Percentiles rank a stretch among this genome's conserved stretches.
phyloP scores from a whole-genome alignment of 1,139 yeast genomes.

The Taphrina pruni region DNA sequence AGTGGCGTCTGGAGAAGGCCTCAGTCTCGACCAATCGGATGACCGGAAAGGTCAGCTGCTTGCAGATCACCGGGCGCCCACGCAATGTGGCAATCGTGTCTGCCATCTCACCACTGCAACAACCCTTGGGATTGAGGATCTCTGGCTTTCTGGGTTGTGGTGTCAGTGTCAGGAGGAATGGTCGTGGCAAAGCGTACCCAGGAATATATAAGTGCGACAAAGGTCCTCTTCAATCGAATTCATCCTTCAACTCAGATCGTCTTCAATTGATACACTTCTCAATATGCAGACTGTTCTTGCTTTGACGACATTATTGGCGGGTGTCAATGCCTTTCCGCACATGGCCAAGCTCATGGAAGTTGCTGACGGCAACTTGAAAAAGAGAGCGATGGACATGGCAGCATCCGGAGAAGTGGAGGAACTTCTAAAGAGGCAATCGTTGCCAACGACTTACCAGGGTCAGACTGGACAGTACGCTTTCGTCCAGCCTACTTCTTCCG shows the following conservation, averaged over 20 bases:
- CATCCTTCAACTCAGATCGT: too few relatives aligned
- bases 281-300: constrained; percentile 7
- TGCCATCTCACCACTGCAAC: background rate
- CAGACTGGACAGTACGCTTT: constrained; percentile 24
- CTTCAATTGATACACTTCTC: too few relatives aligned
- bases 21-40: constrained; percentile 8
- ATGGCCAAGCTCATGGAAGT: constrained; percentile 32
- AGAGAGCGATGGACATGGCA: constrained; percentile 21
- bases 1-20: constrained; percentile 24
- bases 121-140: background rate
- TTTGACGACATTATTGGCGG: constrained; percentile 24
- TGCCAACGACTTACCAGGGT: constrained; percentile 31
- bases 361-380: constrained; percentile 8
- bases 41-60: background rate
- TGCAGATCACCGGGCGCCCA: constrained; percentile 6
- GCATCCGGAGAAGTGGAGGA: constrained; percentile 26
- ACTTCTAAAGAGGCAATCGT: constrained; percentile 8
- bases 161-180: background rate
- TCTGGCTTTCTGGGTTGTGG: background rate
- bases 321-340: constrained; percentile 36
- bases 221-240: background rate
- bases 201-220: background rate
- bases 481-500: constrained; percentile 28
- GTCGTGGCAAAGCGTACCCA: background rate
- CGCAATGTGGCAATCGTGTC: background rate